Evolutionary conservation across 2,329 filamentous ascomycete species (phyloP), one percentile per base, ranked within the genome.

Genomic region (Coniella lustricola): DNA sequence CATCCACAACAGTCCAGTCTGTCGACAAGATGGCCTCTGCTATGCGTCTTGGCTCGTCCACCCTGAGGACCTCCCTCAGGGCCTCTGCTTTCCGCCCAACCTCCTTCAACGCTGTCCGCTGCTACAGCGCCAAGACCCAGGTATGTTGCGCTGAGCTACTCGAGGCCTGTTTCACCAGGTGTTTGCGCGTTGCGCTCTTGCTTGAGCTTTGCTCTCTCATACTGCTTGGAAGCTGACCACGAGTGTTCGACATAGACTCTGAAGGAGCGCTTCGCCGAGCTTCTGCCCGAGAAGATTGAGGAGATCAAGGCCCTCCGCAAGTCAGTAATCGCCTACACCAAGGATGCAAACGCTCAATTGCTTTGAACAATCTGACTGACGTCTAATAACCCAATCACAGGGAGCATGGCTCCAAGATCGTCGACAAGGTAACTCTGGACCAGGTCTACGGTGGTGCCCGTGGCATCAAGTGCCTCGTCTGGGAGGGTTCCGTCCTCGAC

Each of bases 401-500:
- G 76, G 91, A 95, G 67, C 82, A 94, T 71, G 93, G 93, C 69
- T 87, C 79, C 79, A 97, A 91, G 77, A 88, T 97, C 64, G 69
- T 98, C 61, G 91, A 93, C 71, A 89, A 97, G 81, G 89, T 98
- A 69, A 98, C 93, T 54, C 87, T 98, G 59, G 93, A 97, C 79
- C 93, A 98, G 77, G 93, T 95, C 68, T 98, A 97, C 71, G 93
- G 93, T 70, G 93, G 93, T 84, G 93, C 93, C 66, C 91, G 93
- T 77, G 91, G 93, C 66, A 95, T 98, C 77, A 98, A 97, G 83
- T 85, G 85, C 61, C 85, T 98, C 55, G 93, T 98, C 64, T 98
- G 93, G 93, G 93, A 98, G 76, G 85, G 91, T 63, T 98, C 93
- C 64, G 93, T 98, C 62, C 86, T 98, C 64, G 93, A 98, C 74